A percentile compares a stretch with the other conserved stretches of the same genome.
Conservation (phyloP, 1,284 basidiomycete genomes). For the Tremellales sp. region DNA sequence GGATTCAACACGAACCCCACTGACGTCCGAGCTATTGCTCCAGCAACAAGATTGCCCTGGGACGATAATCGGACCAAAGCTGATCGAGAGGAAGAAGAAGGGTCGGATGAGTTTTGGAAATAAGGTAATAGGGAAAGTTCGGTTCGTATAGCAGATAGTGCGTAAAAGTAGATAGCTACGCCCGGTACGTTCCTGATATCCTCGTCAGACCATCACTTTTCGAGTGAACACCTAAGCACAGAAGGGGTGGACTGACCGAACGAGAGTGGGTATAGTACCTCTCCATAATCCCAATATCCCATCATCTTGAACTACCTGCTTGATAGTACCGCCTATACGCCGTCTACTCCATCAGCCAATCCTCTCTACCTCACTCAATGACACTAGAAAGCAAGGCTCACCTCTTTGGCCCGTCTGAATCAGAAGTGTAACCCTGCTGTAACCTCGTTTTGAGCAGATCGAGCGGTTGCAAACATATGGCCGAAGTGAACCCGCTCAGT, state of each 20-base stretch:
- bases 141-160: slow-evolving; percentile 75
- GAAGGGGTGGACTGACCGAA: slow-evolving; percentile 53
- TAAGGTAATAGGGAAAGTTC: slow-evolving; percentile 41
- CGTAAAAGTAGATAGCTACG: slow-evolving; percentile 86
- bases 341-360: slow-evolving; percentile 15
- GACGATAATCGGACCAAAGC: slow-evolving; percentile 70
- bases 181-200: slow-evolving; percentile 92
- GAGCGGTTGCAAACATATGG: slow-evolving; percentile 51
- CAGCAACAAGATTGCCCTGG: slow-evolving; percentile 82
- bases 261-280: slow-evolving; percentile 75
- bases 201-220: neutral
- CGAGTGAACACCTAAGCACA: neutral
- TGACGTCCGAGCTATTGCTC: slow-evolving; percentile 75
- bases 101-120: slow-evolving; percentile 16
- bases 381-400: neutral
- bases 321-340: slow-evolving; percentile 24
- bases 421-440: slow-evolving; percentile 67
- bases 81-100: slow-evolving; percentile 1
- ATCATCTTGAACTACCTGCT: slow-evolving; percentile 46
- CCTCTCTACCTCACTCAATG: neutral
- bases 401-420: too few relatives aligned
- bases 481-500: slow-evolving; percentile 44
- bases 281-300: slow-evolving; percentile 59
- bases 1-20: slow-evolving; percentile 91
- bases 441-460: slow-evolving; percentile 84